phyloP scores from a whole-genome alignment of 305 asterid species.

The Fraxinus velutina region DNA sequence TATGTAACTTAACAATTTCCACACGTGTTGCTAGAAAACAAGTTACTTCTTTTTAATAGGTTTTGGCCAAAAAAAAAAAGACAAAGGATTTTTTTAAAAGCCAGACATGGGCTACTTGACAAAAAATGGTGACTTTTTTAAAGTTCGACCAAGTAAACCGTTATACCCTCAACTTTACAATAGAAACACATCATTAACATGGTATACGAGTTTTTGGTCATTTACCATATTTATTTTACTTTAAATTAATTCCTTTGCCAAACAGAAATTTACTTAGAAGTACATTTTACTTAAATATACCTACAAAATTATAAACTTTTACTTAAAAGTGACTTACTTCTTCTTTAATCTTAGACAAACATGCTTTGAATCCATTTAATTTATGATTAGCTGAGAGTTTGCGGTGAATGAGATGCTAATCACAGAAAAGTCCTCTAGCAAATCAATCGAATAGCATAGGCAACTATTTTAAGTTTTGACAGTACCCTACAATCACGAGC shows the following conservation, averaged over 20 bases:
- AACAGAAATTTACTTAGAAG: not conserved
- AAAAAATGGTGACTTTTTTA: not conserved
- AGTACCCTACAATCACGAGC: conserved; percentile 75
- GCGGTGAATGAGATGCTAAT: not conserved
- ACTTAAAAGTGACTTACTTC: not conserved
- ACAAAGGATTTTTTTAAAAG: not conserved
- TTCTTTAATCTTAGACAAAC: not conserved
- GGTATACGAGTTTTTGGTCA: not conserved
- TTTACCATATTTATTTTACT: not conserved
- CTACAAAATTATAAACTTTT: not conserved
- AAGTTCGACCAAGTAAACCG: not conserved
- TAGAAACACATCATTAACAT: not conserved
- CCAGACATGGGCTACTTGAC: not conserved
- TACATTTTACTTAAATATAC: not conserved
- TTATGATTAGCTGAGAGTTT: not conserved
- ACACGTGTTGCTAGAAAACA: not conserved
- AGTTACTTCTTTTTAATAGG: not conserved
- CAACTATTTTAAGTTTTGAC: conserved; percentile 19
- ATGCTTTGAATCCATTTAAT: not conserved
- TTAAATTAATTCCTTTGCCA: not conserved
- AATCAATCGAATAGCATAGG: not conserved
- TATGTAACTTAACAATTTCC: not conserved
- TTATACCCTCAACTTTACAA: not conserved
- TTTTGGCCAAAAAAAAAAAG: not conserved
- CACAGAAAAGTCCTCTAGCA: not conserved